phyloP scores from a whole-genome alignment of 177 flowering plant species.

The Vitis hybrid region DNA sequence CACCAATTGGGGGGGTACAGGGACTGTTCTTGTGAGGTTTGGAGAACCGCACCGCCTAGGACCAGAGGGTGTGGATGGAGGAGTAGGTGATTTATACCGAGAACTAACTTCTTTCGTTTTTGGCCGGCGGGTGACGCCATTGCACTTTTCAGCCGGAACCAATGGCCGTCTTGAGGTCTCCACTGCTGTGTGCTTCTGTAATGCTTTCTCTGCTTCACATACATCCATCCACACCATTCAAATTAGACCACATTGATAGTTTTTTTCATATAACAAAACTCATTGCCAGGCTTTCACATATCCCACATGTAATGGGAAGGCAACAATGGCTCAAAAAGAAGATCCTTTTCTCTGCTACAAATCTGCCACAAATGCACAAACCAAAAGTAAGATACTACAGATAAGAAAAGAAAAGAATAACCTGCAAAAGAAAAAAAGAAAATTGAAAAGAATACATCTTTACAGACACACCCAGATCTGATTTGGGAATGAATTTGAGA shows the following conservation, averaged over 20 bases:
- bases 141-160: slow-evolving; percentile 60
- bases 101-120: slow-evolving; percentile 56
- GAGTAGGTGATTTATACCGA: slow-evolving; percentile 62
- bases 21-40: slow-evolving; percentile 36
- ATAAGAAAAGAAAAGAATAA: neutral
- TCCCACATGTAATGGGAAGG: slow-evolving; percentile 25
- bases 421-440: neutral
- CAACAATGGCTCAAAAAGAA: slow-evolving; percentile 27
- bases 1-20: slow-evolving; percentile 30
- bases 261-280: slow-evolving; percentile 22
- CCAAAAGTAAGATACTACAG: slow-evolving; percentile 35
- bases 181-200: slow-evolving; percentile 37
- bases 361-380: slow-evolving; percentile 43
- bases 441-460: slow-evolving; percentile 43
- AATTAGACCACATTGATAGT: slow-evolving; percentile 58
- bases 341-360: slow-evolving; percentile 44
- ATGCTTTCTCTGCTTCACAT: slow-evolving; percentile 43
- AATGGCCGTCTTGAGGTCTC: slow-evolving; percentile 54
- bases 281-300: slow-evolving; percentile 24
- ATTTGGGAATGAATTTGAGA: slow-evolving; percentile 22
- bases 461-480: slow-evolving; percentile 48
- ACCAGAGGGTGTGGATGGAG: slow-evolving; percentile 34
- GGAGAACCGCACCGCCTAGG: slow-evolving; percentile 79
- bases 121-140: slow-evolving; percentile 38
- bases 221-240: slow-evolving; percentile 75